phyloP scores from a whole-genome alignment of 176 grass and related monocot genomes.

The Cymbopogon citratus region DNA sequence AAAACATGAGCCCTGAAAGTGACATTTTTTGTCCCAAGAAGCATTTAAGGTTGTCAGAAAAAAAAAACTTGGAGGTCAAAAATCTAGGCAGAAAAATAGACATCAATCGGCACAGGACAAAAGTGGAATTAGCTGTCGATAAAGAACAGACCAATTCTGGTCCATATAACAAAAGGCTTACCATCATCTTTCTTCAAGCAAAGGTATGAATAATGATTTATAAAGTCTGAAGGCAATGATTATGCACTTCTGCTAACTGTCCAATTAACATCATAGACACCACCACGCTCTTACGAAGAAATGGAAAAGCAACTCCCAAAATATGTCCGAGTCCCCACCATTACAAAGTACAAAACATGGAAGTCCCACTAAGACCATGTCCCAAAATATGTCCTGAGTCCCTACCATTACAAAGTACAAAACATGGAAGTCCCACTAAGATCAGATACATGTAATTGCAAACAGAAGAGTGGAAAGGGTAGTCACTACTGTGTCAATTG shows the following conservation, averaged over 20 bases:
- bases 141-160: slow-evolving; percentile 1
- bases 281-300: slow-evolving; percentile 13
- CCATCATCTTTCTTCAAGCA: slow-evolving; percentile 15
- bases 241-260: neutral
- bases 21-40: neutral
- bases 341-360: neutral
- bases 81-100: neutral
- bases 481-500: slow-evolving; percentile 14
- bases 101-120: neutral
- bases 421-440: slow-evolving; percentile 5
- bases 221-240: neutral
- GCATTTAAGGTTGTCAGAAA: neutral
- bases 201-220: neutral
- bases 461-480: slow-evolving; percentile 17
- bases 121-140: neutral
- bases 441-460: neutral
- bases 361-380: slow-evolving; percentile 13
- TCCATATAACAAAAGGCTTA: slow-evolving; percentile 24
- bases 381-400: neutral
- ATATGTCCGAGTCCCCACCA: slow-evolving; percentile 1
- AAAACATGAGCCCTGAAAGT: slow-evolving; percentile 67
- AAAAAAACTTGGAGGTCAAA: neutral
- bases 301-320: slow-evolving; percentile 9
- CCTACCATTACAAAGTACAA: slow-evolving; percentile 4
- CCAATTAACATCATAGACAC: slow-evolving; percentile 3